Base-by-base conservation (phyloP, 208 protist species). In the Borovskyia barvae region DNA sequence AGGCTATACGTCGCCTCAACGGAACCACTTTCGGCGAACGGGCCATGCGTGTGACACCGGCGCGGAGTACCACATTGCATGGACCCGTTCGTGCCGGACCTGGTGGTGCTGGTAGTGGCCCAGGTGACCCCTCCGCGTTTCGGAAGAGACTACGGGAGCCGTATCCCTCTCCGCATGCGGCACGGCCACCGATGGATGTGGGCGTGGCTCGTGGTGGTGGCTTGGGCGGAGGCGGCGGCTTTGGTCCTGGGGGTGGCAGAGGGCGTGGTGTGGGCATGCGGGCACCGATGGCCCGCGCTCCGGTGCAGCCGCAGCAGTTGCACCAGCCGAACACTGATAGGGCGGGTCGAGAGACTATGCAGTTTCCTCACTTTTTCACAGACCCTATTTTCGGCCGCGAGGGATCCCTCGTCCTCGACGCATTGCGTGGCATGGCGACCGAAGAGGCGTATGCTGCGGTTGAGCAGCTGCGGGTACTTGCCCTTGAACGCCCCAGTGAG, bases 381-480 rank as follows among this genome's bases (percentile, higher is more conserved):
- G 83, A 93, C 47, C 89, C 83, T 14, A 40, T 90, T 17, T 70
- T 90, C 5, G 80, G 84, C 30, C 60, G 79, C n/a, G 75, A 80
- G 6, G 75, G 80, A 17, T 77, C 66, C 1, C 75, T 72, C 33
- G 72, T 93, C 7, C 41, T 88, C n/a, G 67, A 80, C 41, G 59
- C 67, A 9, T 66, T 92, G 36, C 66, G 77, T 9, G 53, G 72
- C 20, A 82, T 85, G 50, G 25, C 80, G 7, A 64, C 72, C 8
- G 66, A 83, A 32, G 84, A 91, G 15, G 83, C 83, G 20, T 95
- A 95, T 73, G 83, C 90, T 70, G 89, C 89, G 20, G 85, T 93
- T 29, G 85, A 95, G 73, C 89, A 95, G 69, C 74, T 95, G 28
- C 89, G 89, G 28, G 82, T 91, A 5, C 56, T 95, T 45, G 85